Evolutionary conservation across 2,329 filamentous ascomycete species (phyloP).

Genomic region (Sporothrix variecibatus): DNA sequence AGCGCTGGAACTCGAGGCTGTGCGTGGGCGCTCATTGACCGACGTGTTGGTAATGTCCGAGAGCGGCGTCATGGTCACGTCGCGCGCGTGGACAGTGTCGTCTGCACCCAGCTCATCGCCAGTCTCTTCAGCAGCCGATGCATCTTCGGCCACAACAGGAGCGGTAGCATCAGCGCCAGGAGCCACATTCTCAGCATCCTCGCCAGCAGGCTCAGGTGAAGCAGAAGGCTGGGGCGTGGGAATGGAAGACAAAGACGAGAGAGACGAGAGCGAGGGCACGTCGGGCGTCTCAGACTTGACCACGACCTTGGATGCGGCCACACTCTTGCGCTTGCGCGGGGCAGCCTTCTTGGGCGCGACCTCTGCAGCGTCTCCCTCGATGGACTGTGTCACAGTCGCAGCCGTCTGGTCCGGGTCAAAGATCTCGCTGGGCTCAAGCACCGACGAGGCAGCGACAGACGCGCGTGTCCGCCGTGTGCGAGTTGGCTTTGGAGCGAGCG

Average conservation of each 20-base stretch:
- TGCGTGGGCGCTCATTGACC: constrained; percentile 59
- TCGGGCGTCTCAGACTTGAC: constrained; percentile 45
- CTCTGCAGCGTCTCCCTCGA: constrained; percentile 34
- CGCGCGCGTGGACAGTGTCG: constrained; percentile 13
- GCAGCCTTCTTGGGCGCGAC: constrained; percentile 46
- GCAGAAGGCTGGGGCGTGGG: constrained; percentile 3
- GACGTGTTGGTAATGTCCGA: constrained; percentile 69
- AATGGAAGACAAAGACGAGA: constrained; percentile 13
- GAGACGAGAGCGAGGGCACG: constrained; percentile 39
- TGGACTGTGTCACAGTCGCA: constrained; percentile 36
- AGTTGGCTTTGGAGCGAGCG: constrained; percentile 38
- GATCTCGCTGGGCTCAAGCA: constrained; percentile 61
- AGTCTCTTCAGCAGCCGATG: constrained; percentile 2
- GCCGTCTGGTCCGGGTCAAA: constrained; percentile 57
- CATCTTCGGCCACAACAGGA: not conserved
- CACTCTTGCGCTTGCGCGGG: constrained; percentile 69
- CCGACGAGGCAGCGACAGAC: constrained; percentile 39
- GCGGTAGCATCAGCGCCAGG: not conserved
- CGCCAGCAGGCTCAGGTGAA: constrained; percentile 1
- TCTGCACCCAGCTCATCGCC: constrained; percentile 18
- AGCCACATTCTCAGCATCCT: constrained; percentile 9
- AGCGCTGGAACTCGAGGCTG: constrained; percentile 33
- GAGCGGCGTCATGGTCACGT: constrained; percentile 53
- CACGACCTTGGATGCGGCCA: constrained; percentile 44
- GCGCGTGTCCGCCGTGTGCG: constrained; percentile 48